Base-by-base conservation (phyloP, 805 yeast species). In the Pichia nakasei region DNA sequence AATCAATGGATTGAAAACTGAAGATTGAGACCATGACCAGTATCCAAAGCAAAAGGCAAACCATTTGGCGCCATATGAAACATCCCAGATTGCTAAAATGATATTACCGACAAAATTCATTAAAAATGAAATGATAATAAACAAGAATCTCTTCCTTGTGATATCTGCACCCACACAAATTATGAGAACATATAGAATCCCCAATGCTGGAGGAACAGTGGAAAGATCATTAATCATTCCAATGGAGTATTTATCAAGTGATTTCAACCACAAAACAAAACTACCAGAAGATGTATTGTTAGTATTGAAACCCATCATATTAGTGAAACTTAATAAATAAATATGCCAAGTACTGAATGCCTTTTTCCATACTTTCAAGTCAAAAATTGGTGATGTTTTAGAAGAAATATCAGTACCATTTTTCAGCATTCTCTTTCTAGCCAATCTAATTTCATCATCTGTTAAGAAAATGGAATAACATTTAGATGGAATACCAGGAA, bases 401-500 rank as follows among this genome's bases (percentile, higher is more conserved):
- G 36, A 43, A 8, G 43, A 21, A 4, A 38, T 24, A 32, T 58
- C 64, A 2, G 63, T 58, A 29, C 68, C 65, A 44, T 61, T 59
- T 32, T 63, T 56, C 13, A 53, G 52, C 52, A 72, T 56, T 49
- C 78, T 59, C 36, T 55, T 58, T 46, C 81, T 66, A 3, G 80
- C 75, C 29, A 78, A 57, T 48, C 69, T 63, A 37, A 75, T 74
- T 47, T 79, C 84, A 35, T 75, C 78, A 49, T 76, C 80, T 0
- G 76, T 67, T 22, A 79, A 57, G 52, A 69, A 75, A 20, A 72
- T 57, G 3, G 79, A 73, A 44, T 73, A 72, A 54, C 80, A 71
- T 17, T 70, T 66, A 41, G 68, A 61, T 6, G 87, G 86, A 18
- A 84, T 80, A 39, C 86, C 87, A 9, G 87, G 88, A 48, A 79